Conservation (phyloP, 108 stramenopile species). For the Cyclostephanos tholiformis region DNA sequence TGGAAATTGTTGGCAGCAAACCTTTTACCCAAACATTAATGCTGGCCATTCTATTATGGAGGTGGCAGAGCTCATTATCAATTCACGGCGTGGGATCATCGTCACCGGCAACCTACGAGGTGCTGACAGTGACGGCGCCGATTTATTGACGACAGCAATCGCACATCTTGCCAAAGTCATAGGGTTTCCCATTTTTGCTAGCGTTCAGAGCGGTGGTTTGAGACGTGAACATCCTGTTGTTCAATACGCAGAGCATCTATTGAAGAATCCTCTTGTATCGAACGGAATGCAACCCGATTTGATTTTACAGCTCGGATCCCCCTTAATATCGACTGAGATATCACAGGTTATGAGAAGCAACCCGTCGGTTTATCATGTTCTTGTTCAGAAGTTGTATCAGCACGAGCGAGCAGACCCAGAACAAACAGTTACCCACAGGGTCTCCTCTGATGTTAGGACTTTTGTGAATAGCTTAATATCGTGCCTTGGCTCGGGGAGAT, state of each 20-base stretch:
- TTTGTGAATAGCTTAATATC: slow-evolving; percentile 47
- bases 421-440: slow-evolving; percentile 67
- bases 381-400: slow-evolving; percentile 69
- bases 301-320: slow-evolving; percentile 85
- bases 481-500: slow-evolving; percentile 14
- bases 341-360: slow-evolving; percentile 55
- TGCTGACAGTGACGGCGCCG: slow-evolving; percentile 25
- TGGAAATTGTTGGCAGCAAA: slow-evolving; percentile 53
- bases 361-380: slow-evolving; percentile 52
- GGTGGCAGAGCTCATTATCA: slow-evolving; percentile 51
- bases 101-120: slow-evolving; percentile 74
- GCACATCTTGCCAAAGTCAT: slow-evolving; percentile 63
- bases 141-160: slow-evolving; percentile 50
- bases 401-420: slow-evolving; percentile 71
- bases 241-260: slow-evolving; percentile 80
- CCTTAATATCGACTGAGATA: slow-evolving; percentile 83
- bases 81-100: slow-evolving; percentile 77
- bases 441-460: slow-evolving; percentile 54
- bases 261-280: slow-evolving; percentile 66
- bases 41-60: slow-evolving; percentile 42
- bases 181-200: slow-evolving; percentile 79
- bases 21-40: slow-evolving; percentile 20
- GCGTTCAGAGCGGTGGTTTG: slow-evolving; percentile 68
- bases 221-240: slow-evolving; percentile 66
- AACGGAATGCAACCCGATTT: slow-evolving; percentile 81